These are phyloP conservation scores for Leccinum uliginosum DNA, from an alignment of 768 basidiomycete species.

Conservation along the genomic window DNA sequence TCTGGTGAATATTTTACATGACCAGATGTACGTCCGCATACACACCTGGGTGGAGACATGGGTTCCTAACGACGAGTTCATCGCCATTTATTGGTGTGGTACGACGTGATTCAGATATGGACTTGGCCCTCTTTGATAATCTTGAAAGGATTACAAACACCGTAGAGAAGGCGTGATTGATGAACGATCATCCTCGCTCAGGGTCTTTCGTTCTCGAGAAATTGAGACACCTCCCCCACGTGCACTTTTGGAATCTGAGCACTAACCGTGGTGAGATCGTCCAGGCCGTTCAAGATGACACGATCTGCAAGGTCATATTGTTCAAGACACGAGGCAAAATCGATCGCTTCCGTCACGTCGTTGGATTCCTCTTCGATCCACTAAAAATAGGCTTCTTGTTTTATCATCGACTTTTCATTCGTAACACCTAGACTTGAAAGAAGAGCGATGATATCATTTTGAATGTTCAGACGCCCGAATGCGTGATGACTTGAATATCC, in stretches of 20 bases:
- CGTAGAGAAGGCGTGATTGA: conserved; percentile 58
- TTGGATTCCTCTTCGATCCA: conserved; percentile 52
- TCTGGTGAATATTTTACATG: background rate
- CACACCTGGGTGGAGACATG: conserved; percentile 63
- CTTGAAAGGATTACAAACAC: conserved; percentile 63
- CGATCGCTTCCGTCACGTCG: conserved; percentile 47
- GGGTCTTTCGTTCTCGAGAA: conserved; percentile 50
- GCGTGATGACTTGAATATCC: conserved; percentile 59
- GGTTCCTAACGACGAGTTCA: conserved; percentile 63
- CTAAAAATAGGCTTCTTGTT: conserved; percentile 54
- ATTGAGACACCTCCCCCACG: conserved; percentile 45
- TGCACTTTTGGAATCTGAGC: conserved; percentile 42
- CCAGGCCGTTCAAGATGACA: conserved; percentile 52
- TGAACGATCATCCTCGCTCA: conserved; percentile 58
- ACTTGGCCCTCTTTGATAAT: conserved; percentile 63
- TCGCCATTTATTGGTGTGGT: conserved; percentile 56
- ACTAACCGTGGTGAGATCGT: conserved; percentile 37
- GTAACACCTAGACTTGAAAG: conserved; percentile 60
- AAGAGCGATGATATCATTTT: conserved; percentile 66
- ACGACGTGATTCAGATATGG: conserved; percentile 51
- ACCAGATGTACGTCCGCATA: background rate
- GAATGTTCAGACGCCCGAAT: conserved; percentile 63
- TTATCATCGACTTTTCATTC: conserved; percentile 47
- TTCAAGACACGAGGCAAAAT: conserved; percentile 51
- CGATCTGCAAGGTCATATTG: conserved; percentile 48